phyloP scores from a whole-genome alignment of 371 early-diverging fungal genomes.

The Mortierella sp. region DNA sequence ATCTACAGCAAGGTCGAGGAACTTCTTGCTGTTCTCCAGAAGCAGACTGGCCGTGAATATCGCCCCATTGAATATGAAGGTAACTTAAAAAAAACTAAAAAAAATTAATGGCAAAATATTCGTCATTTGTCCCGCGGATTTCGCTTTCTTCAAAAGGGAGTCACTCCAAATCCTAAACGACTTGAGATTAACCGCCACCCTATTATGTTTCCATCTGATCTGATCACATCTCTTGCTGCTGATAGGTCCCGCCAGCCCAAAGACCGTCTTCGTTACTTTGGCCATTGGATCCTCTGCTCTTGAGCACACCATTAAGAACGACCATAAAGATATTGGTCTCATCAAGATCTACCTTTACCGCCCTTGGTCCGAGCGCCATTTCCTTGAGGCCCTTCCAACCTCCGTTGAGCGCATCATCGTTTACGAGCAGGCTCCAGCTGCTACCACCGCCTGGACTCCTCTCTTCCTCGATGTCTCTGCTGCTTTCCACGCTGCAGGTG shows the following conservation, averaged over 20 bases:
- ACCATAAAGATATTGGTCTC: constrained; percentile 64
- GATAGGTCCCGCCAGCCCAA: constrained; percentile 49
- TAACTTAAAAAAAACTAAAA: constrained; percentile 13
- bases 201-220: not conserved
- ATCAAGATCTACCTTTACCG: constrained; percentile 76
- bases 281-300: constrained; percentile 71
- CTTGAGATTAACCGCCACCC: not conserved
- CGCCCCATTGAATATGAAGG: constrained; percentile 54
- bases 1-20: constrained; percentile 52
- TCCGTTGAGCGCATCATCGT: constrained; percentile 72
- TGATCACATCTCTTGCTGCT: not conserved
- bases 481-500: constrained; percentile 67
- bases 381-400: constrained; percentile 67
- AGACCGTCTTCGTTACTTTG: constrained; percentile 71
- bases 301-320: constrained; percentile 51
- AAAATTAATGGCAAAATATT: constrained; percentile 27
- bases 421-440: constrained; percentile 76
- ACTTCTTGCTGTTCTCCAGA: constrained; percentile 36
- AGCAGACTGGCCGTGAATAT: constrained; percentile 56
- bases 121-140: constrained; percentile 46
- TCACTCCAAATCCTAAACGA: constrained; percentile 19
- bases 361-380: constrained; percentile 71
- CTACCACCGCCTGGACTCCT: constrained; percentile 79
- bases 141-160: constrained; percentile 25
- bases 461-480: constrained; percentile 83